A percentile compares a stretch with the other conserved stretches of the same genome.
These are phyloP conservation scores for Aspergillus kassunensis DNA, from an alignment of 495 filamentous ascomycete species.

Conservation along the genomic window DNA sequence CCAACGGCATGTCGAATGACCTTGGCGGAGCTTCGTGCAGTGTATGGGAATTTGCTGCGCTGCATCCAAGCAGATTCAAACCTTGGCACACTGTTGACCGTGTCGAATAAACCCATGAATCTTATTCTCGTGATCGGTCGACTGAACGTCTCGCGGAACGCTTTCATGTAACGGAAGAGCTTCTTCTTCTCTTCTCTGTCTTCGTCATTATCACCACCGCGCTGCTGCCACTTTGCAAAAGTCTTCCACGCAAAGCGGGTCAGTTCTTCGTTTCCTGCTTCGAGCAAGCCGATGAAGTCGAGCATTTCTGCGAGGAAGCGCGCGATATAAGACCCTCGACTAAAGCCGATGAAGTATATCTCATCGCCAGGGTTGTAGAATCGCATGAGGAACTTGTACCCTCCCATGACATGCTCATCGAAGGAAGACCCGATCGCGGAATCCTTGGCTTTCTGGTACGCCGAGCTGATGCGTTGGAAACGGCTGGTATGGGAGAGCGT, in stretches of 20 bases:
- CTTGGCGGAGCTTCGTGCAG: slow-evolving; percentile 69
- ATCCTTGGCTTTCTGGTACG: slow-evolving; percentile 80
- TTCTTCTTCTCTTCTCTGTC: slow-evolving; percentile 58
- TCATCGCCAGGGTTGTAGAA: slow-evolving; percentile 71
- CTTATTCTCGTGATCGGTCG: slow-evolving; percentile 67
- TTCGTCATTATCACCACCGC: slow-evolving; percentile 51
- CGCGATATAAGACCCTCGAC: slow-evolving; percentile 71
- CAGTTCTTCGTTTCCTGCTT: slow-evolving; percentile 77
- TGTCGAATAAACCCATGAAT: slow-evolving; percentile 48
- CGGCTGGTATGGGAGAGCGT: slow-evolving; percentile 62
- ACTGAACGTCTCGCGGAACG: slow-evolving; percentile 81
- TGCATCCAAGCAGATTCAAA: slow-evolving; percentile 88
- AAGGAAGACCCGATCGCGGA: slow-evolving; percentile 81
- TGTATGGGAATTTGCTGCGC: slow-evolving; percentile 77
- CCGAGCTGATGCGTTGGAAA: slow-evolving; percentile 63
- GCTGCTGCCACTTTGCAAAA: slow-evolving; percentile 78
- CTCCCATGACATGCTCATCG: slow-evolving; percentile 72
- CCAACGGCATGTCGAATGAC: slow-evolving; percentile 69
- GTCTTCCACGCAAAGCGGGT: slow-evolving; percentile 77
- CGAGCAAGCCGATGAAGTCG: slow-evolving; percentile 69
- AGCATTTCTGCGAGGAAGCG: slow-evolving; percentile 80
- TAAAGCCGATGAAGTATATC: slow-evolving; percentile 76
- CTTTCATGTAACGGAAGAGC: slow-evolving; percentile 74
- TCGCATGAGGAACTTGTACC: slow-evolving; percentile 79
- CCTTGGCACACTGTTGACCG: slow-evolving; percentile 74